Evolutionary conservation across 1,284 basidiomycete species (phyloP).

Genomic region (Cutaneotrichosporon cyanovorans): DNA sequence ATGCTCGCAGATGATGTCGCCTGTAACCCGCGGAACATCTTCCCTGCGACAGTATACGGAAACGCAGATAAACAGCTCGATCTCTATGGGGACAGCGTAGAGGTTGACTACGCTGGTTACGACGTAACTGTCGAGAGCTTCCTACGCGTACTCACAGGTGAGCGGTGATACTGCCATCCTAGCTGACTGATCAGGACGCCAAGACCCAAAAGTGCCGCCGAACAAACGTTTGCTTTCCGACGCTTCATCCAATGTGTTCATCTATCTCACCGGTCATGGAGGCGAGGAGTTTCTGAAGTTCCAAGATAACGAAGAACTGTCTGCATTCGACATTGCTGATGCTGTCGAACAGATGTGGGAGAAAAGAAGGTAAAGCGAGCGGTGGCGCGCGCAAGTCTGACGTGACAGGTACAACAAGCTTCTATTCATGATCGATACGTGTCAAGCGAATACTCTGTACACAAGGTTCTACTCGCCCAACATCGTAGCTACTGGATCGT

Average conservation of each 20-base stretch:
- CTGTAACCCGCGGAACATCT: slow-evolving; percentile 86
- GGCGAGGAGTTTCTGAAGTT: slow-evolving; percentile 98
- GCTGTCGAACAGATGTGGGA: slow-evolving; percentile 98
- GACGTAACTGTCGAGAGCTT: slow-evolving; percentile 97
- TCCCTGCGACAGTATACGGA: slow-evolving; percentile 84
- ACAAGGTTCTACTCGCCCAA: slow-evolving; percentile 92
- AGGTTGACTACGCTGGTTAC: slow-evolving; percentile 96
- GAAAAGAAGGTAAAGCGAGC: slow-evolving; percentile 65
- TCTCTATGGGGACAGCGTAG: slow-evolving; percentile 90
- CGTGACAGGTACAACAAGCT: slow-evolving; percentile 80
- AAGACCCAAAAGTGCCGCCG: slow-evolving; percentile 62
- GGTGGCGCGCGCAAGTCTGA: not conserved
- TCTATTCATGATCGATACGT: slow-evolving; percentile 97
- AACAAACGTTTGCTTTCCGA: slow-evolving; percentile 88
- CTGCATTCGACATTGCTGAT: slow-evolving; percentile 90
- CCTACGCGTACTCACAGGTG: slow-evolving; percentile 79
- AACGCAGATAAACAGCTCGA: slow-evolving; percentile 71
- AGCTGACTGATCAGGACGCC: slow-evolving; percentile 58
- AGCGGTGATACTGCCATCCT: slow-evolving; percentile 21
- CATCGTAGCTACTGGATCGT: slow-evolving; percentile 87
- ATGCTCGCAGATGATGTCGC: slow-evolving; percentile 98
- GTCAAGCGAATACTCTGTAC: slow-evolving; percentile 95
- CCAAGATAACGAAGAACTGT: slow-evolving; percentile 97
- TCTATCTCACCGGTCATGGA: slow-evolving; percentile 98
- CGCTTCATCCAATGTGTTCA: slow-evolving; percentile 86